A percentile compares a stretch with the other conserved stretches of the same genome.
Evolutionary conservation across 768 basidiomycete species (phyloP).

Genomic region (Ramaria sp.): DNA sequence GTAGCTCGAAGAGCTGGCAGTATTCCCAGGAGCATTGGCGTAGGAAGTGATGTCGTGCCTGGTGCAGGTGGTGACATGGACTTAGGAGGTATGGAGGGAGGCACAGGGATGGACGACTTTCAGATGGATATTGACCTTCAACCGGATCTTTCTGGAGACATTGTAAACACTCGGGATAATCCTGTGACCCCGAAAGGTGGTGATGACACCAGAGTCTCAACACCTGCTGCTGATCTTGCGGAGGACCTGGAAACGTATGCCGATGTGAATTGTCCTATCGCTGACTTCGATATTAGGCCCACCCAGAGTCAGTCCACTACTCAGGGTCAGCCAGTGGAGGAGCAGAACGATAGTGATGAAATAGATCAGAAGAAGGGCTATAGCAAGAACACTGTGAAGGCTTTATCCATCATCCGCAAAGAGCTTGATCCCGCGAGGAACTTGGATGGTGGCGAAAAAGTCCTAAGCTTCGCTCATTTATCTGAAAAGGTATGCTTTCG

Average conservation of each 20-base stretch:
- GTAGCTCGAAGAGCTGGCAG: constrained; percentile 58
- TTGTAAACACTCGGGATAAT: constrained; percentile 1
- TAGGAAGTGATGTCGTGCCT: constrained; percentile 37
- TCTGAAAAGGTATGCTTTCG: constrained; percentile 54
- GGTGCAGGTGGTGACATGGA: constrained; percentile 30
- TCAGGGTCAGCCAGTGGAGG: constrained; percentile 25
- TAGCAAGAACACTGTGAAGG: constrained; percentile 84
- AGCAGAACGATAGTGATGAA: constrained; percentile 33
- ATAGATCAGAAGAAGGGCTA: constrained; percentile 42
- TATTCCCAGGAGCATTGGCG: constrained; percentile 46
- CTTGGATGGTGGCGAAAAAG: constrained; percentile 39
- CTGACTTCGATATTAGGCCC: constrained; percentile 63
- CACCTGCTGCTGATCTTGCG: constrained; percentile 48
- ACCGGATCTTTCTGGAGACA: constrained; percentile 16
- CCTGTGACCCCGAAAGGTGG: neutral
- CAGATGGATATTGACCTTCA: constrained; percentile 54
- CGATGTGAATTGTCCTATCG: constrained; percentile 65
- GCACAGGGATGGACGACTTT: constrained; percentile 50
- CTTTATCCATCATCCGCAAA: constrained; percentile 60
- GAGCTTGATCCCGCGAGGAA: constrained; percentile 50
- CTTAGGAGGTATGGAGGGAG: constrained; percentile 45
- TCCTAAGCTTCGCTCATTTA: constrained; percentile 68
- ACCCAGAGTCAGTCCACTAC: constrained; percentile 38
- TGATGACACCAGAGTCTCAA: constrained; percentile 35
- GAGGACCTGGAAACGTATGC: constrained; percentile 59